These are phyloP conservation scores for Leccinum subatratum DNA, from an alignment of 1,284 basidiomycete species.

Conservation along the genomic window DNA sequence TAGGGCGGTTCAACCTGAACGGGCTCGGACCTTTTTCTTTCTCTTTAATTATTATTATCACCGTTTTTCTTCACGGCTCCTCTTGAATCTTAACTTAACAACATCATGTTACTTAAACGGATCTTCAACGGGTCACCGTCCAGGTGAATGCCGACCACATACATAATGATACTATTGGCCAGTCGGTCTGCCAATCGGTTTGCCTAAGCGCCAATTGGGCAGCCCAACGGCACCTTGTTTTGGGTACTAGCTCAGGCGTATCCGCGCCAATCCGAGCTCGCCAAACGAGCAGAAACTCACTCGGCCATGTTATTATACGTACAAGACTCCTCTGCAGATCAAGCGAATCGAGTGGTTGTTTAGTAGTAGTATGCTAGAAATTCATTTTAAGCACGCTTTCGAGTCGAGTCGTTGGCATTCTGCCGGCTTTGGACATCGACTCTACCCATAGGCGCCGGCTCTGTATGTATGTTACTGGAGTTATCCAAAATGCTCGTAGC, in stretches of 20 bases:
- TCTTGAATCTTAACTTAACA: background rate
- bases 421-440: background rate
- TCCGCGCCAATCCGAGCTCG: background rate
- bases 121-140: background rate
- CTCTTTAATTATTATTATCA: background rate
- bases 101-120: background rate
- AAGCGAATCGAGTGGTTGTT: too few relatives aligned
- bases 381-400: slow-evolving; percentile 1
- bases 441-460: too few relatives aligned
- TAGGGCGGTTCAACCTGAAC: background rate
- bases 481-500: background rate
- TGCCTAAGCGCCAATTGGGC: background rate
- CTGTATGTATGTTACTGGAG: background rate
- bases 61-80: background rate
- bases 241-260: too few relatives aligned
- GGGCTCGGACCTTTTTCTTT: background rate
- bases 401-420: background rate
- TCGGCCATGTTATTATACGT: background rate
- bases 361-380: too few relatives aligned
- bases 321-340: background rate
- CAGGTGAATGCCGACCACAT: background rate
- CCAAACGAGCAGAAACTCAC: background rate
- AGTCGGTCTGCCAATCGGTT: background rate
- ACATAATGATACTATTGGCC: background rate
- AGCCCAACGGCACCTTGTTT: too few relatives aligned